phyloP scores from a whole-genome alignment of 1,284 basidiomycete species.

The Marasmius fiardii region DNA sequence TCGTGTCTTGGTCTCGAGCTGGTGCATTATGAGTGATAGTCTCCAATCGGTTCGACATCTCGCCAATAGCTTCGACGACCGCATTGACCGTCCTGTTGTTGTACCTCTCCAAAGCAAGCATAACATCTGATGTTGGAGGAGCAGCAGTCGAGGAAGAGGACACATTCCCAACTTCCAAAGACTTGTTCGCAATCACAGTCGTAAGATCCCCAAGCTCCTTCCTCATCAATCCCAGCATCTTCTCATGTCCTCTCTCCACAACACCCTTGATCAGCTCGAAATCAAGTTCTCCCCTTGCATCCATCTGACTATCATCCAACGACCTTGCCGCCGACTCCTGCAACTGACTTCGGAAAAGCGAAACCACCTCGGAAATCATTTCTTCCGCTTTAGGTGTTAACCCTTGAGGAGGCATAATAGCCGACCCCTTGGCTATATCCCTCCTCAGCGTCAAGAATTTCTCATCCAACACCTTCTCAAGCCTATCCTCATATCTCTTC shows the following conservation, averaged over 20 bases:
- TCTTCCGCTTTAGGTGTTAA: slow-evolving; percentile 48
- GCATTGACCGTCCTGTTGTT: slow-evolving; percentile 52
- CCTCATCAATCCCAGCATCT: slow-evolving; percentile 53
- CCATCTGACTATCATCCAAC: slow-evolving; percentile 62
- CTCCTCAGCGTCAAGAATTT: slow-evolving; percentile 54
- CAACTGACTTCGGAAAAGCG: slow-evolving; percentile 64
- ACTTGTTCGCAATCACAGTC: slow-evolving; percentile 26
- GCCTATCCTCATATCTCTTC: slow-evolving; percentile 53
- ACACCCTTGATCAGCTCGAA: slow-evolving; percentile 70
- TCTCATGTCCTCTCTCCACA: slow-evolving; percentile 64
- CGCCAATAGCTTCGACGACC: slow-evolving; percentile 56
- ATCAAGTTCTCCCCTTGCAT: slow-evolving; percentile 73
- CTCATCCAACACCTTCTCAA: slow-evolving; percentile 62
- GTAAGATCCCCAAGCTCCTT: slow-evolving; percentile 48
- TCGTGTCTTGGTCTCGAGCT: slow-evolving; percentile 48
- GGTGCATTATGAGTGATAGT: slow-evolving; percentile 39
- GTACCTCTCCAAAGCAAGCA: slow-evolving; percentile 51
- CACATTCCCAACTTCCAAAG: slow-evolving; percentile 21
- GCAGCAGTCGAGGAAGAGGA: not conserved
- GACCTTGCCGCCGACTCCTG: slow-evolving; percentile 55
- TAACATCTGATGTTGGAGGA: slow-evolving; percentile 27
- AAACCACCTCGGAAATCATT: slow-evolving; percentile 62
- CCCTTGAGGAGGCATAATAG: slow-evolving; percentile 11
- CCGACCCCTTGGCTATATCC: slow-evolving; percentile 32
- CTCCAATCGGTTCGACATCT: slow-evolving; percentile 60